phyloP scores from a whole-genome alignment of 2,329 filamentous ascomycete species.

The Claviceps monticola region DNA sequence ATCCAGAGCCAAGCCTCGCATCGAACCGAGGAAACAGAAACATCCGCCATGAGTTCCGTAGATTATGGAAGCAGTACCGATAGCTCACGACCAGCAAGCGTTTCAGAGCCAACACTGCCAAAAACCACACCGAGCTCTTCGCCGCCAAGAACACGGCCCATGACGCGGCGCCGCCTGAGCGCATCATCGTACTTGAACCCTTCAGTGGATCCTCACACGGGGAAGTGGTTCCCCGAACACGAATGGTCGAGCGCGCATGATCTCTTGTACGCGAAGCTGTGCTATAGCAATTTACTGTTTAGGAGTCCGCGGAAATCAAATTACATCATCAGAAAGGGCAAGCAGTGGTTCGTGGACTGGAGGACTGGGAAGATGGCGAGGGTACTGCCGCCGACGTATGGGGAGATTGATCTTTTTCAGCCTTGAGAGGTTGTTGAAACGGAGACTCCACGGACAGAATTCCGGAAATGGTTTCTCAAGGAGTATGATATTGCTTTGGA shows the following conservation, averaged over 20 bases:
- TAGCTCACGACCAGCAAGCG: background rate
- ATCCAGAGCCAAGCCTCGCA: conserved; percentile 25
- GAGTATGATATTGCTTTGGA: no score
- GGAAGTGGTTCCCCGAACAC: conserved; percentile 43
- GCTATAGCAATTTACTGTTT: conserved; percentile 44
- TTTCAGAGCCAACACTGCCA: background rate
- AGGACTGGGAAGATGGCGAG: conserved; percentile 39
- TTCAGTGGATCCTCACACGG: conserved; percentile 32
- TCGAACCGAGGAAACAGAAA: conserved; percentile 3
- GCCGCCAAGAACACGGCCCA: conserved; percentile 17
- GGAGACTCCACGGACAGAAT: conserved; percentile 32
- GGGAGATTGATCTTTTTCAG: conserved; percentile 34
- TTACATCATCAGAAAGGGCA: conserved; percentile 41
- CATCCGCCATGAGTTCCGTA: background rate
- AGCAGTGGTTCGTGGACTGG: conserved; percentile 48
- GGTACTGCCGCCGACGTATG: conserved; percentile 40
- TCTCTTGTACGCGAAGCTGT: conserved; percentile 44
- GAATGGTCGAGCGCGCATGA: conserved; percentile 42
- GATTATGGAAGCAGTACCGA: conserved; percentile 2
- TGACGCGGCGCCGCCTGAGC: conserved; percentile 25
- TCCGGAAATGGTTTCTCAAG: no score
- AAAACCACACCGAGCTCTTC: conserved; percentile 8
- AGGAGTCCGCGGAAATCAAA: conserved; percentile 43
- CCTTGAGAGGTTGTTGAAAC: conserved; percentile 37
- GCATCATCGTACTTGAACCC: conserved; percentile 31